Percentiles rank a stretch among this genome's conserved stretches.
Conservation (phyloP, 169 alveolate species). For the Plasmodium inui region DNA sequence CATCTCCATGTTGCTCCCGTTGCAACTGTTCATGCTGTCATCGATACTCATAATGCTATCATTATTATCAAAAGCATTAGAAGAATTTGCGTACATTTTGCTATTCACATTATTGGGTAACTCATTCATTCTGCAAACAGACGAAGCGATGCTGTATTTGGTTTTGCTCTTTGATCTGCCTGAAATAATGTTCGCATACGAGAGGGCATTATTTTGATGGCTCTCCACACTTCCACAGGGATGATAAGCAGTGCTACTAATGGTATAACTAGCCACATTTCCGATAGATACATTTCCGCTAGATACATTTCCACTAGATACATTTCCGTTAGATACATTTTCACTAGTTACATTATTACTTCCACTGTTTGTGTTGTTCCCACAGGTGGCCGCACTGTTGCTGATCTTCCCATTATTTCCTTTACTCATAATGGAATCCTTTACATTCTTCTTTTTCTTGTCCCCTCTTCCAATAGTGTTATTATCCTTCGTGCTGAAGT, state of each 20-base stretch:
- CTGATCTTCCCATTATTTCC: not conserved
- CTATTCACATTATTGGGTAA: constrained; percentile 13
- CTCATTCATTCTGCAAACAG: constrained; percentile 36
- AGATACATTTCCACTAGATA: too few species aligned
- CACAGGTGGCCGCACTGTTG: not conserved
- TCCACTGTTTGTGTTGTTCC: not conserved
- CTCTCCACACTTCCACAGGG: not conserved
- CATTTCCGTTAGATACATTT: not conserved
- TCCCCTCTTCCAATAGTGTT: not conserved
- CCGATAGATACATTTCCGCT: too few species aligned
- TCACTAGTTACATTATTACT: not conserved
- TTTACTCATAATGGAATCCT: not conserved
- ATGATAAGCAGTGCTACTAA: not conserved
- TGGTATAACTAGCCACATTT: not conserved
- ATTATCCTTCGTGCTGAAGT: not conserved
- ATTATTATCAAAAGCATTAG: constrained; percentile 27
- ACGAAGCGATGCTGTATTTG: not conserved
- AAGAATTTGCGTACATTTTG: not conserved
- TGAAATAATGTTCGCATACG: not conserved
- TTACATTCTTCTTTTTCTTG: not conserved
- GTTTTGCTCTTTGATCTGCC: constrained; percentile 3
- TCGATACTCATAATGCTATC: constrained; percentile 22
- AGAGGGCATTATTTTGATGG: constrained; percentile 6
- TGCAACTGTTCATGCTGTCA: constrained; percentile 29
- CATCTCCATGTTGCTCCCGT: constrained; percentile 13